Evolutionary conservation across 176 grass and related monocot species (phyloP), one percentile per base, ranked within the genome.

Genomic region (Raddia guianensis): DNA sequence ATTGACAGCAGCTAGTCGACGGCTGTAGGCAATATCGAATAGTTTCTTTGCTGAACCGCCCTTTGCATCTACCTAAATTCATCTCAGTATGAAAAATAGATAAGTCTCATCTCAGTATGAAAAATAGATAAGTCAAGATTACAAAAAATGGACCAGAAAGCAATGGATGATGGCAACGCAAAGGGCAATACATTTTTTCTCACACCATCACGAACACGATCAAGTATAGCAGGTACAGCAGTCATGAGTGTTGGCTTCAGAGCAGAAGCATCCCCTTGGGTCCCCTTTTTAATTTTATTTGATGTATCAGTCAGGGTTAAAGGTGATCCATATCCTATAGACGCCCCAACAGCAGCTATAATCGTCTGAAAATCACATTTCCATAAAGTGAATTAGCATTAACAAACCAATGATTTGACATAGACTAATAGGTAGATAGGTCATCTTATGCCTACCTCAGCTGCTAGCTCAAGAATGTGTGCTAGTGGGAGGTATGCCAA

Each of bases 191-290:
- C 96, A 62, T 99, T 89, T 93, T 99, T 99, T 47, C 88, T 61
- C 15, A 99, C 96, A 15, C 92, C 92, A 83, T 95, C 92, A 72
- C 86, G 90, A 78, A 99, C 88, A 61, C 88, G 92, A 20, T 99
- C 96, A 42, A 99, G 90, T 83, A 99, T 99, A 84, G 96, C 96
- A 95, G 96, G 96, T 51, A 99, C 96, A 21, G 84, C 84, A 73
- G 92, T 89, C 92, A 99, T 88, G 70, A 99, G 70, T 63, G 96
- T 95, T 59, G 96, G 96, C 66, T 82, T 87, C 83, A 99, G 79
- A 3, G 61, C 84, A 43, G 96, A 93, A 73, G 90, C 86, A 82
- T 99, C 96, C 55, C 96, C 96, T 64, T 88, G 76, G 14, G 96
- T 95, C 40, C 92, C 96, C 66, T 73, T 99, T 54, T 93, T 99